Percentiles rank a stretch among this genome's conserved stretches.
Conservation (phyloP, 805 yeast genomes). For the Huiozyma sinensis region DNA sequence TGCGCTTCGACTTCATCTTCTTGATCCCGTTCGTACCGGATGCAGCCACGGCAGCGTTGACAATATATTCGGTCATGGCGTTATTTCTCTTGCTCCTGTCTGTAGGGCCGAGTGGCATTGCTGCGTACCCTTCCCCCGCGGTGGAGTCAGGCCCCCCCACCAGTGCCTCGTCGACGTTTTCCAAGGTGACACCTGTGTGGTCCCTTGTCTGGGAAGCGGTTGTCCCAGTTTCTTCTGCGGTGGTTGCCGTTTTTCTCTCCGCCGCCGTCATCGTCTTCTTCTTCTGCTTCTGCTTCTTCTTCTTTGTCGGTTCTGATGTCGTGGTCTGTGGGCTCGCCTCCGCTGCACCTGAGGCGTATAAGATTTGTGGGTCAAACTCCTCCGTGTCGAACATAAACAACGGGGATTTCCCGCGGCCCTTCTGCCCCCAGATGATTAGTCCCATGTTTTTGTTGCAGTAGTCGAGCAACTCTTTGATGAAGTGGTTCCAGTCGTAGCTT, state of each 20-base stretch:
- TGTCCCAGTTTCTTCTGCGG: not conserved
- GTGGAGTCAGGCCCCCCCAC: not conserved
- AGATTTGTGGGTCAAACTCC: slow-evolving; percentile 18
- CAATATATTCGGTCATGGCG: slow-evolving; percentile 8
- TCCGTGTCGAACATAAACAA: slow-evolving; percentile 14
- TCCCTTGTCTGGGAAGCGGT: not conserved
- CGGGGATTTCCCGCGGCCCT: slow-evolving; percentile 28
- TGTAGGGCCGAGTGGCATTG: not conserved
- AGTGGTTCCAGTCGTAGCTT: slow-evolving; percentile 78
- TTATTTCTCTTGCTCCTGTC: not conserved
- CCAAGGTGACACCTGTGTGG: not conserved
- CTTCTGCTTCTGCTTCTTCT: not conserved
- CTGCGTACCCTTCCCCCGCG: not conserved
- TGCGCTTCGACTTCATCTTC: slow-evolving; percentile 24
- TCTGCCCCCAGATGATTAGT: slow-evolving; percentile 58
- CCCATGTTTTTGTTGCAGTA: slow-evolving; percentile 70
- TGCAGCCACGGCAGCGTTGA: slow-evolving; percentile 19
- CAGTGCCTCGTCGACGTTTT: not conserved
- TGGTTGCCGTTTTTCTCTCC: not conserved
- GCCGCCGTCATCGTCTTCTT: not conserved
- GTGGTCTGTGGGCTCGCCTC: not conserved
- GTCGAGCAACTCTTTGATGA: slow-evolving; percentile 67
- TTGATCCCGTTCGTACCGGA: slow-evolving; percentile 13
- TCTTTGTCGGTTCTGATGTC: not conserved
- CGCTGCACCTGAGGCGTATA: slow-evolving; percentile 15